These are phyloP conservation scores for Monosporozyma servazzii DNA, from an alignment of 805 yeast species.

Conservation along the genomic window DNA sequence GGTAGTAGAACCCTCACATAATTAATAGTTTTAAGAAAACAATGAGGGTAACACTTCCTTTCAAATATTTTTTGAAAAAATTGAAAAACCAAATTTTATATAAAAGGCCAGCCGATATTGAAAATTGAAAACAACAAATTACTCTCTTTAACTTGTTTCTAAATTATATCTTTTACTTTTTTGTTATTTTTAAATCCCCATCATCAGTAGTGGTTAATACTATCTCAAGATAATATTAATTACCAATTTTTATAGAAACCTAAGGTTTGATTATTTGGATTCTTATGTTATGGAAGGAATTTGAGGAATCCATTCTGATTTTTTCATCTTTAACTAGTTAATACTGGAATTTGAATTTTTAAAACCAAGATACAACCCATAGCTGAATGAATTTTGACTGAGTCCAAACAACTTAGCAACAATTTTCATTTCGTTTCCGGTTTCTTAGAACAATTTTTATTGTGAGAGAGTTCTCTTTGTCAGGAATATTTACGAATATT, in stretches of 20 bases:
- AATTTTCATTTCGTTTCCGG: constrained; percentile 34
- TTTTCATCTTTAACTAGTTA: constrained; percentile 21
- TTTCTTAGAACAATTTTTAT: constrained; percentile 32
- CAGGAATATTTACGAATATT: constrained; percentile 7
- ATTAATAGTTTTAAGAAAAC: not conserved
- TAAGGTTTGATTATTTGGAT: constrained; percentile 23
- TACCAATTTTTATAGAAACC: constrained; percentile 31
- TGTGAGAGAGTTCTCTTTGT: constrained; percentile 20
- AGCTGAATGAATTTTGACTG: constrained; percentile 32
- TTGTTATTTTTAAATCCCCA: constrained; percentile 21
- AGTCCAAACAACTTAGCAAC: constrained; percentile 33
- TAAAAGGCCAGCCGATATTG: not conserved
- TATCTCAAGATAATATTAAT: constrained; percentile 35
- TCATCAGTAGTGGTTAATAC: constrained; percentile 37
- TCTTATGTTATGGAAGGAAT: constrained; percentile 13
- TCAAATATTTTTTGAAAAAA: not conserved
- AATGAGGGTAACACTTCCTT: not conserved
- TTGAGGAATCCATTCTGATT: constrained; percentile 4
- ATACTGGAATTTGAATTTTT: constrained; percentile 28
- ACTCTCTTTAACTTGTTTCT: not conserved
- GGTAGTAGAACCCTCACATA: not conserved
- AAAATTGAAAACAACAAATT: not conserved
- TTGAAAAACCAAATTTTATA: constrained; percentile 18
- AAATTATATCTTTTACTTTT: constrained; percentile 2
- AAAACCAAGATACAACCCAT: constrained; percentile 29